Base-by-base conservation (phyloP, 2,329 filamentous ascomycete species). In the Cordyceps pruinosa region DNA sequence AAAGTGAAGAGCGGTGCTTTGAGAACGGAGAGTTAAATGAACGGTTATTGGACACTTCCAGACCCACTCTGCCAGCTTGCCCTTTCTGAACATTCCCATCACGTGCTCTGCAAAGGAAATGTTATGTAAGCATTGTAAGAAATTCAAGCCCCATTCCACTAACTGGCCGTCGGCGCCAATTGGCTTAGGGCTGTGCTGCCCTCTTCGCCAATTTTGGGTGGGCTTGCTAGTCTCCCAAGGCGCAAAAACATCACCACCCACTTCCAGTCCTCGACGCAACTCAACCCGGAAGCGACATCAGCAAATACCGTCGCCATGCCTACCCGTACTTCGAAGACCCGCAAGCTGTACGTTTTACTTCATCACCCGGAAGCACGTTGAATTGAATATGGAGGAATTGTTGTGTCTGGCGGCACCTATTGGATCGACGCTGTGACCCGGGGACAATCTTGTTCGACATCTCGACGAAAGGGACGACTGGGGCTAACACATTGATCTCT, bases 291-390 rank as follows among this genome's bases (percentile, higher is more conserved):
- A 74, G 70, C 72, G 72, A 73, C 70, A 73, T 70, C 70, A 74
- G 69, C 69, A 69, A 63, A 65, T 63, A 70, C 72, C 74, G 74
- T 74, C 78, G 80, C 75, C 73, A 86, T 86, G 86, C 86, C 86
- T 85, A 88, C 86, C 77, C 80, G 85, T 76, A 80, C 85, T 68
- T 82, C 81, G 72, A 87, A 88, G 79, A 89, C 86, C 77, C 82
- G 86, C 78, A 89, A 89, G 83, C 86, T 86, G 84, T 87, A 85
- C 69, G 84, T 64, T 58, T 35, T 28, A 60, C 42, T 28, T 39
- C 55, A 60, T 58, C 61, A 55, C 21, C 19, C 19, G 25, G 44
- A 37, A 48, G 37, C 35, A 42, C 45, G 41, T 47, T 50, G 48
- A 34, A 58, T 51, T 50, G 25, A 32, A 28, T 23, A 44, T 39